phyloP scores from a whole-genome alignment of 306 rosid genomes.

The Cicer arietinum region DNA sequence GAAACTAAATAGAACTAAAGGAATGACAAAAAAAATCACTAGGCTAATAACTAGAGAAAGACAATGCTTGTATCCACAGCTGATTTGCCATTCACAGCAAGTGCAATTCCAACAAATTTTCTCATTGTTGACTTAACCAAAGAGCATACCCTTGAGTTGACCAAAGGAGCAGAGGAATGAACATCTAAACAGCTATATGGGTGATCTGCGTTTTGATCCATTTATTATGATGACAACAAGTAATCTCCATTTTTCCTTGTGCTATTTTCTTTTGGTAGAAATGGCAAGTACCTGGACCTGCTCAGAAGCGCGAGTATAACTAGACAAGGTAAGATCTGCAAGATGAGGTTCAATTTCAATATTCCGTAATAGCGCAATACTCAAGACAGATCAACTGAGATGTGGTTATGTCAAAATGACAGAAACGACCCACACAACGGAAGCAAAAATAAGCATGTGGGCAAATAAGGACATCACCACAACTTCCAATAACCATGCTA shows the following conservation, averaged over 20 bases:
- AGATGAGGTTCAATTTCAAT: neutral
- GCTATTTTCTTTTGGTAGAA: neutral
- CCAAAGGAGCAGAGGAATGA: neutral
- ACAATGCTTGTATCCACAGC: neutral
- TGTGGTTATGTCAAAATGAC: neutral
- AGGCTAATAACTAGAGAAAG: neutral
- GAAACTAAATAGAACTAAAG: neutral
- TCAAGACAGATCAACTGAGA: conserved; percentile 11
- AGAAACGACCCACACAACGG: neutral
- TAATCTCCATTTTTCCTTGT: neutral
- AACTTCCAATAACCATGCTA: conserved; percentile 43
- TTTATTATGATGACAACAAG: neutral
- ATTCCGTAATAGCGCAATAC: conserved; percentile 2
- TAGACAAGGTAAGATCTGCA: neutral
- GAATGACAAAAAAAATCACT: neutral
- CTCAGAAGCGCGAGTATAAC: neutral
- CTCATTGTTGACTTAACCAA: neutral
- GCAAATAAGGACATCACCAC: conserved; percentile 29
- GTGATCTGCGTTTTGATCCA: neutral
- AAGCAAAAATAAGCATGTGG: neutral
- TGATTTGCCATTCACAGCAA: conserved; percentile 6
- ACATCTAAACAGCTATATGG: neutral
- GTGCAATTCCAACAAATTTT: neutral
- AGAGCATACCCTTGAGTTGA: conserved; percentile 1
- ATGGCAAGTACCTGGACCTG: neutral